Evolutionary conservation across 2,329 filamentous ascomycete genomes (phyloP).

Genomic region (Bimuria novae-zelandiae): DNA sequence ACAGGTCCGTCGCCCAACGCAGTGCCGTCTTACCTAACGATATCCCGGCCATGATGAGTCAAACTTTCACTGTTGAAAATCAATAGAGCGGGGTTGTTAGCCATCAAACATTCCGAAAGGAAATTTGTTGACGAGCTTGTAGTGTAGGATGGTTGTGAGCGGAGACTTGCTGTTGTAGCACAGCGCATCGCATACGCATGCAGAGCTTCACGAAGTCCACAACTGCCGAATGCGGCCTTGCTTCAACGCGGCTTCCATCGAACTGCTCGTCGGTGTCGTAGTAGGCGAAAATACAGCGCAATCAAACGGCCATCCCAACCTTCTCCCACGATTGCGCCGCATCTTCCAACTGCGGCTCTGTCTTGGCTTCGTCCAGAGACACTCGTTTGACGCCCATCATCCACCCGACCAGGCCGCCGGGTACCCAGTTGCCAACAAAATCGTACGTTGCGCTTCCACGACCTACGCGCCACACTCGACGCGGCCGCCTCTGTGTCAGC

Average conservation of each 20-base stretch:
- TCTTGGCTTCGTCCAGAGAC: conserved; percentile 37
- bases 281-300: conserved; percentile 11
- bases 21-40: not conserved
- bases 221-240: not conserved
- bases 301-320: conserved; percentile 44
- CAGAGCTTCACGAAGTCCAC: not conserved
- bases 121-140: too few relatives aligned
- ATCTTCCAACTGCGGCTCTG: conserved; percentile 47
- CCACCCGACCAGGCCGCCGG: conserved; percentile 79
- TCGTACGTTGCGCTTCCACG: conserved; percentile 84
- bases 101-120: too few relatives aligned
- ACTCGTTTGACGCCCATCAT: conserved; percentile 82
- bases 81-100: too few relatives aligned
- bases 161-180: not conserved
- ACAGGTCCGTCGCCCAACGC: not conserved
- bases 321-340: conserved; percentile 54
- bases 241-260: not conserved
- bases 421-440: conserved; percentile 80
- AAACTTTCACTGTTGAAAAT: too few relatives aligned
- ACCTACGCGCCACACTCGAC: conserved; percentile 75
- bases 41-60: not conserved
- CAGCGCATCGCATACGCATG: not conserved
- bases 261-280: not conserved
- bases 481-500: conserved; percentile 66
- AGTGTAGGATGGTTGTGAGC: not conserved